Percentiles rank a stretch among this genome's conserved stretches.
Conservation (phyloP, 345 rosid genomes). For the Eucalyptus polyanthemos region DNA sequence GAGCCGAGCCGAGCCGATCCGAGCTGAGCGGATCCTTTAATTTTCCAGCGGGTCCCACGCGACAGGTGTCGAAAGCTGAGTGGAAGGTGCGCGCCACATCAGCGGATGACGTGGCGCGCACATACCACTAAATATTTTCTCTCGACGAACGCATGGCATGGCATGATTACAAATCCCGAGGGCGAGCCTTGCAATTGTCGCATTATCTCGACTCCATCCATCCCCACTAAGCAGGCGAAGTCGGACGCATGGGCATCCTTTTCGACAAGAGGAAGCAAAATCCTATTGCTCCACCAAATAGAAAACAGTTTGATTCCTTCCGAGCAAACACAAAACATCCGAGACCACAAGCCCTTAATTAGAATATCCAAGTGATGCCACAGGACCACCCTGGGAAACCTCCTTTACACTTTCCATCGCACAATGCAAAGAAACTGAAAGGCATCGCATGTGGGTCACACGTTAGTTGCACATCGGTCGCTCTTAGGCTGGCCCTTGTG, state of each 20-base stretch:
- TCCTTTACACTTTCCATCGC: background rate
- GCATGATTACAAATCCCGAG: background rate
- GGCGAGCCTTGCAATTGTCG: background rate
- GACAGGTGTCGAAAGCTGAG: no score
- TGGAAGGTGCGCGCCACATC: no score
- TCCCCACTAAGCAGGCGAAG: background rate
- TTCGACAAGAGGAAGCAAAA: background rate
- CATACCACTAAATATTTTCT: no score
- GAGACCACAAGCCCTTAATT: background rate
- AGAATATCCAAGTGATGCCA: background rate
- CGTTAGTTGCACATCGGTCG: background rate
- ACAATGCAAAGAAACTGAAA: background rate
- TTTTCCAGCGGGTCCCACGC: no score
- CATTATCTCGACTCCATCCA: background rate
- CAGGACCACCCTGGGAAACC: background rate
- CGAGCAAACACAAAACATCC: background rate
- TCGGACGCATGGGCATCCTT: background rate
- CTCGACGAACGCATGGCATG: background rate
- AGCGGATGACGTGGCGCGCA: no score
- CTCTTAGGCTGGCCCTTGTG: no score
- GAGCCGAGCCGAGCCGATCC: no score
- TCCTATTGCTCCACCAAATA: background rate
- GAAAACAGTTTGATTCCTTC: background rate
- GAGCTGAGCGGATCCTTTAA: no score
- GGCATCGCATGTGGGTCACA: background rate